A percentile compares a stretch with the other conserved stretches of the same genome.
These are phyloP conservation scores for Penicillium nucicola DNA, from an alignment of 495 filamentous ascomycete genomes.

Conservation along the genomic window DNA sequence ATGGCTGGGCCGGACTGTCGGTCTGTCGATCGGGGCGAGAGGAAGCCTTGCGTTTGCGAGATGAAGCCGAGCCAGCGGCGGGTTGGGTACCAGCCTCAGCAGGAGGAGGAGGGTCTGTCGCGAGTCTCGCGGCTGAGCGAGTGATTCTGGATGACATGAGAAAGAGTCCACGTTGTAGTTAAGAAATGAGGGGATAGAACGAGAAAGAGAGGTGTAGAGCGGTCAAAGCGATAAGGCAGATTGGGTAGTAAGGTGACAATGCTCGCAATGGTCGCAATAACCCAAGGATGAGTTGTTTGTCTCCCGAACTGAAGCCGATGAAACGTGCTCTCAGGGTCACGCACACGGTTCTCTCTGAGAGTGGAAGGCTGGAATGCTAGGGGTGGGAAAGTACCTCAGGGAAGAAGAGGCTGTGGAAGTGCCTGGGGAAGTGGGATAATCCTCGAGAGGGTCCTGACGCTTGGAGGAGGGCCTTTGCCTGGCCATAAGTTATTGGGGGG, in stretches of 20 bases:
- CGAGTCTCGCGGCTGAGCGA: slow-evolving; percentile 74
- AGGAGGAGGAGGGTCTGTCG: slow-evolving; percentile 54
- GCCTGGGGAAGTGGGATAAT: slow-evolving; percentile 41
- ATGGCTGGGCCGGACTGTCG: slow-evolving; percentile 38
- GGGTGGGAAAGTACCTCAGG: slow-evolving; percentile 41
- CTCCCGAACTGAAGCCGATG: too few species aligned
- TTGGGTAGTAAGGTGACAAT: slow-evolving; percentile 9
- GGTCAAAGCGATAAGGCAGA: slow-evolving; percentile 7
- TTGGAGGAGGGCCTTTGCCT: slow-evolving; percentile 46
- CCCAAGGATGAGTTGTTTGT: background rate
- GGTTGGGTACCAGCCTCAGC: slow-evolving; percentile 35
- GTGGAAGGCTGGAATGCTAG: slow-evolving; percentile 18
- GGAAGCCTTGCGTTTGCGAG: slow-evolving; percentile 58
- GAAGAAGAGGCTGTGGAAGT: slow-evolving; percentile 41
- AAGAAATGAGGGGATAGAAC: slow-evolving; percentile 3
- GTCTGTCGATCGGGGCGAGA: slow-evolving; percentile 36
- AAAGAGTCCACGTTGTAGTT: slow-evolving; percentile 14
- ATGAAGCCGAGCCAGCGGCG: slow-evolving; percentile 39
- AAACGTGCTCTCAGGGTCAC: background rate
- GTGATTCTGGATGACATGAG: slow-evolving; percentile 86
- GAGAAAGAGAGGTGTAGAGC: slow-evolving; percentile 3
- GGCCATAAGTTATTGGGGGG: slow-evolving; percentile 49
- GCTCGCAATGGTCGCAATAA: background rate
- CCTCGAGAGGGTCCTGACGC: slow-evolving; percentile 50
- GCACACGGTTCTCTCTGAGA: background rate